Evolutionary conservation across 2,329 filamentous ascomycete genomes (phyloP).

Genomic region (Apiospora hydei): DNA sequence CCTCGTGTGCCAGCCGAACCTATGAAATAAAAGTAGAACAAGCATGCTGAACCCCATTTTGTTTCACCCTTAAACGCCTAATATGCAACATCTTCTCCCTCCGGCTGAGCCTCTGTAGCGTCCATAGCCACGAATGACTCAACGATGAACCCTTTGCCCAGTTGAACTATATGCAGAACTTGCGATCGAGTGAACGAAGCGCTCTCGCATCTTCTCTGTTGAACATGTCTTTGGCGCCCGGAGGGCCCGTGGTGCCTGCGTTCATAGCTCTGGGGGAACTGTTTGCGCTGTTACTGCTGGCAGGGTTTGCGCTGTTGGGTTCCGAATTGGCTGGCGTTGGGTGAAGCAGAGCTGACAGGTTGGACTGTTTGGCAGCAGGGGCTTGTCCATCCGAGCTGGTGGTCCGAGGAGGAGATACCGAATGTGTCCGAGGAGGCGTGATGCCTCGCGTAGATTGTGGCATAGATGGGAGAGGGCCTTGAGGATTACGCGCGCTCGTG

Average conservation of each 20-base stretch:
- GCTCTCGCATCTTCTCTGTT: slow-evolving; percentile 68
- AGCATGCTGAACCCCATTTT: slow-evolving; percentile 25
- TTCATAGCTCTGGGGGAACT: slow-evolving; percentile 57
- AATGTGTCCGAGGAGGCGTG: slow-evolving; percentile 56
- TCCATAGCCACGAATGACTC: neutral
- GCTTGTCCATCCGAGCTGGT: slow-evolving; percentile 45
- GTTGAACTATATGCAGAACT: slow-evolving; percentile 50
- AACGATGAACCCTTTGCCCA: neutral
- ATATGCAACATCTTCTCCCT: slow-evolving; percentile 30
- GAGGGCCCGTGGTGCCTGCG: slow-evolving; percentile 35
- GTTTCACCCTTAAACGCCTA: slow-evolving; percentile 34
- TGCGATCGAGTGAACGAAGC: slow-evolving; percentile 69
- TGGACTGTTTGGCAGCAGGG: slow-evolving; percentile 48
- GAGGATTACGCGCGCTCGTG: slow-evolving; percentile 46
- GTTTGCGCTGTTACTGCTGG: slow-evolving; percentile 49
- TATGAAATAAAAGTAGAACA: slow-evolving; percentile 2
- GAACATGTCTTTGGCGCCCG: slow-evolving; percentile 34
- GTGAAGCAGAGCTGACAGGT: slow-evolving; percentile 57
- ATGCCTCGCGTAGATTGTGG: slow-evolving; percentile 37
- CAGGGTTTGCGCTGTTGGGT: slow-evolving; percentile 53
- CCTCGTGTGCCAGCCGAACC: slow-evolving; percentile 7
- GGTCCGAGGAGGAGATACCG: slow-evolving; percentile 56
- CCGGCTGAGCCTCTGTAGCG: neutral
- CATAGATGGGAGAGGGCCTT: slow-evolving; percentile 54
- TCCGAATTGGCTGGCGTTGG: slow-evolving; percentile 56